Conservation (phyloP, 2,329 filamentous ascomycete species). For the Daldinia sp. region DNA sequence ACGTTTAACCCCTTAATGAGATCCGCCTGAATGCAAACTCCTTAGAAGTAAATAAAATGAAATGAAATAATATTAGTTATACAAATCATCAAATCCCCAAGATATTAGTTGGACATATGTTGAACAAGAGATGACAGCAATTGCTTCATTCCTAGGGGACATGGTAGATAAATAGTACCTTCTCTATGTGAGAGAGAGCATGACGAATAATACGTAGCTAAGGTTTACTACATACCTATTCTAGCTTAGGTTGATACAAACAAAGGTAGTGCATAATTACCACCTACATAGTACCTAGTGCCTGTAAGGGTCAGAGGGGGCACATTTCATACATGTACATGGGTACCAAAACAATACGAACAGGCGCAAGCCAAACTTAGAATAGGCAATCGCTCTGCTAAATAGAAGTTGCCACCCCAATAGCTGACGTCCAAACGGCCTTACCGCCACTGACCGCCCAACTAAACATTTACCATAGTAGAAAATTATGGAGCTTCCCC, state of each 20-base stretch:
- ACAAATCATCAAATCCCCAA: neutral
- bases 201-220: too few species aligned
- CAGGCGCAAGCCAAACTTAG: constrained; percentile 24
- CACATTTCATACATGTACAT: neutral
- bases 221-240: neutral
- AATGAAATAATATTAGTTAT: neutral
- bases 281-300: neutral
- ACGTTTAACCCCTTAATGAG: constrained; percentile 3
- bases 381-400: constrained; percentile 11
- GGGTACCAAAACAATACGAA: constrained; percentile 1
- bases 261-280: neutral
- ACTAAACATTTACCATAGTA: constrained; percentile 6
- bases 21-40: neutral
- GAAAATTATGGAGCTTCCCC: constrained; percentile 11
- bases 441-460: constrained; percentile 38
- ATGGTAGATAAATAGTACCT: too few species aligned
- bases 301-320: neutral
- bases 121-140: neutral
- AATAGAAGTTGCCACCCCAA: constrained; percentile 27
- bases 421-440: constrained; percentile 12
- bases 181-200: neutral
- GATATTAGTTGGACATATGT: neutral
- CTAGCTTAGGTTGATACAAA: neutral
- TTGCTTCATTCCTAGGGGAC: neutral
- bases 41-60: neutral